These are phyloP conservation scores for Zygosaccharomyces pseudorouxii DNA, from an alignment of 805 yeast species.

Conservation along the genomic window DNA sequence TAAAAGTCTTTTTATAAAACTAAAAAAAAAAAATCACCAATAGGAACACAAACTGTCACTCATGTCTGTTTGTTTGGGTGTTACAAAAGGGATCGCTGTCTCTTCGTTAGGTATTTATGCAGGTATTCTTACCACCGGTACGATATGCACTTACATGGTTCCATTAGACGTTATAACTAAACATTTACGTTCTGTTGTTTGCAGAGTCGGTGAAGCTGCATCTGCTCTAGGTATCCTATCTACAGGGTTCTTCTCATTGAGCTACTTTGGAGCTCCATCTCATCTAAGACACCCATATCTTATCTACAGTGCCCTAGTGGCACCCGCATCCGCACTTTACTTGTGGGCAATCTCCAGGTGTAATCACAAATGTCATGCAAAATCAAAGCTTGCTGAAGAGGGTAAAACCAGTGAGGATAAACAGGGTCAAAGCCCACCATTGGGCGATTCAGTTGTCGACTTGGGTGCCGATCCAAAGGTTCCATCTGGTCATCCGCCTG, in stretches of 20 bases:
- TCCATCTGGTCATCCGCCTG: conserved; percentile 16
- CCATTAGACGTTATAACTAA: conserved; percentile 18
- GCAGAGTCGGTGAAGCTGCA: conserved; percentile 22
- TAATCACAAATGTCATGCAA: conserved; percentile 10
- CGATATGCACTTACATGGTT: conserved; percentile 33
- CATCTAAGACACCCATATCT: conserved; percentile 68
- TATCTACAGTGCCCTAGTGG: conserved; percentile 46
- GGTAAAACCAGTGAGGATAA: not conserved
- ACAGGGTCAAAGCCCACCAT: conserved; percentile 6
- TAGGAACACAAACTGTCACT: not conserved
- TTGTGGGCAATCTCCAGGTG: conserved; percentile 18
- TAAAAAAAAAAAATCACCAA: not conserved
- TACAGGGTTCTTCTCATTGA: conserved; percentile 48
- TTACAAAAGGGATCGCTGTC: conserved; percentile 60
- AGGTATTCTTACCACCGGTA: conserved; percentile 39
- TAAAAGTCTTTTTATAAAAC: not conserved
- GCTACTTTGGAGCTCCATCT: conserved; percentile 51
- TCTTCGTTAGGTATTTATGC: conserved; percentile 64
- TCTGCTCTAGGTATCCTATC: conserved; percentile 45
- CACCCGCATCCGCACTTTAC: conserved; percentile 22
- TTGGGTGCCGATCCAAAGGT: conserved; percentile 18
- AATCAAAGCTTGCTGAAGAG: not conserved
- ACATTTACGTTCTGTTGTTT: conserved; percentile 19
- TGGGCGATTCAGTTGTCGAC: conserved; percentile 30
- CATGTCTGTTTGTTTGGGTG: conserved; percentile 20